phyloP scores from a whole-genome alignment of 768 basidiomycete species.

The Phylloporus rhodoxanthus region DNA sequence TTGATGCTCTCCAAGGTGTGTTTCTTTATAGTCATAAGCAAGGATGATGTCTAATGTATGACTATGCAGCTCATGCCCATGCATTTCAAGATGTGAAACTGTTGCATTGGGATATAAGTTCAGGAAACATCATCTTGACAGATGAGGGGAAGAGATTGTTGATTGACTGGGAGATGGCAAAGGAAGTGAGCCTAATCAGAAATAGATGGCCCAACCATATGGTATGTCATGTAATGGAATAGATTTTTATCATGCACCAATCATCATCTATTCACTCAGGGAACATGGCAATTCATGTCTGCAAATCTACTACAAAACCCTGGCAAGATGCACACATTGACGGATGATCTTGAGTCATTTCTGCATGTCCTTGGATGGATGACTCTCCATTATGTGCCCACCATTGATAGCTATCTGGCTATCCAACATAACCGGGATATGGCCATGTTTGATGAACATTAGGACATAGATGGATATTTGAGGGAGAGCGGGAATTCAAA shows the following conservation, averaged over 20 bases:
- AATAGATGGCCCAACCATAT: background rate
- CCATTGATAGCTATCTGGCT: background rate
- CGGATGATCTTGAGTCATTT: constrained; percentile 33
- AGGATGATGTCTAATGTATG: too few species aligned
- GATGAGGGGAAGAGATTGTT: constrained; percentile 13
- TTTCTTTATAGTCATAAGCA: background rate
- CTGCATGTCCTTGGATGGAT: constrained; percentile 10
- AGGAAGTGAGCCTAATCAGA: background rate
- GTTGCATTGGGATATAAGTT: constrained; percentile 29
- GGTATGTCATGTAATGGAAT: background rate
- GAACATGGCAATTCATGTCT: too few species aligned
- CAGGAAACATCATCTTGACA: constrained; percentile 21
- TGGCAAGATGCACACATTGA: constrained; percentile 16
- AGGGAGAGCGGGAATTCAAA: too few species aligned
- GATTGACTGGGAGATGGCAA: constrained; percentile 20
- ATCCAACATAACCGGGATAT: background rate
- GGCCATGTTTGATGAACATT: too few species aligned
- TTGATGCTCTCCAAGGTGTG: background rate
- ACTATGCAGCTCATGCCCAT: constrained; percentile 16
- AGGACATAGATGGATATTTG: too few species aligned
- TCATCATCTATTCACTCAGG: background rate
- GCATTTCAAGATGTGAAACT: constrained; percentile 12
- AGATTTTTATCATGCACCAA: background rate
- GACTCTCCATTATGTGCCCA: background rate
- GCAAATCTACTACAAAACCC: constrained; percentile 16